Evolutionary conservation across 768 basidiomycete genomes (phyloP).

Genomic region (Pisolithus albus): DNA sequence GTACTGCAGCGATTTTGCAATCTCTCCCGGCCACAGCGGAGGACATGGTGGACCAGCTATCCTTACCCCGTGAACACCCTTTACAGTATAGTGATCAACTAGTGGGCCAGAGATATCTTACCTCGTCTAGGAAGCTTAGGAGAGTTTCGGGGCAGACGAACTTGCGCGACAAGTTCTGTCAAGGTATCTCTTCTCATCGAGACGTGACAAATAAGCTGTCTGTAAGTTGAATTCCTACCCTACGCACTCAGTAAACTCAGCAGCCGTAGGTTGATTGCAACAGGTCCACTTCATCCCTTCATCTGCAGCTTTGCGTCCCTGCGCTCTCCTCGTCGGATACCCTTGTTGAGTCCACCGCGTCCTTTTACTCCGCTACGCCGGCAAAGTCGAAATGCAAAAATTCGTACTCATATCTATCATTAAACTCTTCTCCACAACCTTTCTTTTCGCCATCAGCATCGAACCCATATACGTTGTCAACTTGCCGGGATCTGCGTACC

Average conservation of each 20-base stretch:
- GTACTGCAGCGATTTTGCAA: slow-evolving; percentile 20
- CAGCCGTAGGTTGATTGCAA: no score
- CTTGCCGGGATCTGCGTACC: neutral
- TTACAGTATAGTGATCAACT: neutral
- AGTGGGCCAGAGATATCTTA: neutral
- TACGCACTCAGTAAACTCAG: neutral
- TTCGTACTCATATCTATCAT: slow-evolving; percentile 17
- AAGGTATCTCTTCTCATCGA: slow-evolving; percentile 2
- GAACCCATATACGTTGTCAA: neutral
- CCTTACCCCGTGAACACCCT: neutral
- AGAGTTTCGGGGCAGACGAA: slow-evolving; percentile 18
- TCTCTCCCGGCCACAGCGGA: slow-evolving; percentile 24
- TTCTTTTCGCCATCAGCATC: slow-evolving; percentile 1
- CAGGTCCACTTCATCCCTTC: neutral
- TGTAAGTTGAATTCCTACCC: neutral
- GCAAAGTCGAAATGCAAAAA: slow-evolving; percentile 15
- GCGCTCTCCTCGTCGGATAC: slow-evolving; percentile 19
- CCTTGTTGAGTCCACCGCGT: slow-evolving; percentile 15
- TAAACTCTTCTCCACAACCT: slow-evolving; percentile 10
- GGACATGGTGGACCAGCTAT: slow-evolving; percentile 5
- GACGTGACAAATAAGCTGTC: slow-evolving; percentile 14
- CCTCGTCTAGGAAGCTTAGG: slow-evolving; percentile 13
- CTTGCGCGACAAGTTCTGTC: slow-evolving; percentile 21
- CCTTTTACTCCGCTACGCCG: neutral
- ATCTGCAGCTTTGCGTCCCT: slow-evolving; percentile 7